These are phyloP conservation scores for Coniochaeta hoffmannii DNA, from an alignment of 2,329 filamentous ascomycete genomes.

Conservation along the genomic window DNA sequence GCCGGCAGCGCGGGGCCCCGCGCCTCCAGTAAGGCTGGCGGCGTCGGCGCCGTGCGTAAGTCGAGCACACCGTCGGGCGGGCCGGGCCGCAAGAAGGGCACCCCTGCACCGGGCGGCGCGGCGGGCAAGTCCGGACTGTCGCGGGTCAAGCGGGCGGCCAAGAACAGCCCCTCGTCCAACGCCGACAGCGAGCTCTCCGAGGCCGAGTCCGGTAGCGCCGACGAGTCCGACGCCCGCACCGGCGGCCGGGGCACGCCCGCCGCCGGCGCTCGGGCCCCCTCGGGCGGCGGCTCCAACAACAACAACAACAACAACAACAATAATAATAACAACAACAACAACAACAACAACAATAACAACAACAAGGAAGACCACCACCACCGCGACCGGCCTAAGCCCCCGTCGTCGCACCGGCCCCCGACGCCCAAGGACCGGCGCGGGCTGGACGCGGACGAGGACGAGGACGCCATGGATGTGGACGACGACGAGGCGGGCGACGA, in stretches of 20 bases:
- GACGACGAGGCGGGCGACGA: slow-evolving; percentile 69
- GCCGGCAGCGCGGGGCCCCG: slow-evolving; percentile 55
- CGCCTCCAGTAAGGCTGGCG: slow-evolving; percentile 37
- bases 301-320: no score
- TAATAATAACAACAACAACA: no score
- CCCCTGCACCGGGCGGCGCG: slow-evolving; percentile 19
- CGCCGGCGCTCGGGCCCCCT: slow-evolving; percentile 9
- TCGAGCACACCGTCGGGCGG: slow-evolving; percentile 33
- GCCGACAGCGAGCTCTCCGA: slow-evolving; percentile 60
- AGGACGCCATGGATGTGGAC: slow-evolving; percentile 48
- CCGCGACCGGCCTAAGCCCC: slow-evolving; percentile 6
- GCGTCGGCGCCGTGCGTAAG: slow-evolving; percentile 35
- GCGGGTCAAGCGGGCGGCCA: slow-evolving; percentile 52
- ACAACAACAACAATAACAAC: no score
- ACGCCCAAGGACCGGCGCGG: slow-evolving; percentile 21
- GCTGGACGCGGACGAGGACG: slow-evolving; percentile 33
- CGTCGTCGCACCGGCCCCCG: slow-evolving; percentile 5
- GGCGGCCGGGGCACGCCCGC: slow-evolving; percentile 30
- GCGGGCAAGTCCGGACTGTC: slow-evolving; percentile 51
- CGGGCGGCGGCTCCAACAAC: neutral
- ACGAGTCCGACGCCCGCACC: slow-evolving; percentile 38
- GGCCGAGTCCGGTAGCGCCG: slow-evolving; percentile 47
- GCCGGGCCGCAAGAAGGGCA: slow-evolving; percentile 38
- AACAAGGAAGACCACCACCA: slow-evolving; percentile 11
- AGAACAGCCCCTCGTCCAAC: slow-evolving; percentile 56